A percentile compares a stretch with the other conserved stretches of the same genome.
Conservation (phyloP, 306 rosid genomes). For the Prinsepia uniflora region DNA sequence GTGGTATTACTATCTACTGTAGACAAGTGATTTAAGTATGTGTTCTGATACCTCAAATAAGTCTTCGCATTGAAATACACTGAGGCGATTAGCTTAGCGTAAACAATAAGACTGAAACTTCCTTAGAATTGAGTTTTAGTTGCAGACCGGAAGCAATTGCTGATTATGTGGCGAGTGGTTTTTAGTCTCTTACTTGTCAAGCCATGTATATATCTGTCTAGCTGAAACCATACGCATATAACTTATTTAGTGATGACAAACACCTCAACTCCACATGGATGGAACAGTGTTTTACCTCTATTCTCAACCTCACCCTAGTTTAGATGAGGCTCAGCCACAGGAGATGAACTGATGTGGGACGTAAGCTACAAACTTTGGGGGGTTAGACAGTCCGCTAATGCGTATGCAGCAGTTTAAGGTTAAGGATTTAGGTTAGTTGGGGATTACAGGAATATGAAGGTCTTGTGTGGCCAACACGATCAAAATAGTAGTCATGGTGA, state of each 20-base stretch:
- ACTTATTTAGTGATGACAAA: neutral
- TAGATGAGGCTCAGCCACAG: neutral
- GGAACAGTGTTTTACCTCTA: neutral
- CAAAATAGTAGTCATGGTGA: neutral
- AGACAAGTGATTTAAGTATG: neutral
- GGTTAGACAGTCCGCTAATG: too few relatives aligned
- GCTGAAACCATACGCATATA: neutral
- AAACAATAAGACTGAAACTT: constrained; percentile 1
- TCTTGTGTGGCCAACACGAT: neutral
- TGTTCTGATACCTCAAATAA: neutral
- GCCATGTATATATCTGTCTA: neutral
- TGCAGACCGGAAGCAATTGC: neutral
- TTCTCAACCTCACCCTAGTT: neutral
- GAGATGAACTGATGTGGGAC: neutral
- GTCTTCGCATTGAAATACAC: neutral
- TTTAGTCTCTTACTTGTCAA: neutral
- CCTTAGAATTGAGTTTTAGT: neutral
- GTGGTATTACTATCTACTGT: too few relatives aligned
- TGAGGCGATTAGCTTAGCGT: neutral
- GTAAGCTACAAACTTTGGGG: neutral
- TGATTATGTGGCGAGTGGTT: neutral
- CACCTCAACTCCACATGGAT: neutral
- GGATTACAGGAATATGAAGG: neutral
- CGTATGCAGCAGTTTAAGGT: too few relatives aligned
- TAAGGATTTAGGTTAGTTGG: too few relatives aligned